phyloP scores from a whole-genome alignment of 257 asterid genomes.

The Perilla frutescens region DNA sequence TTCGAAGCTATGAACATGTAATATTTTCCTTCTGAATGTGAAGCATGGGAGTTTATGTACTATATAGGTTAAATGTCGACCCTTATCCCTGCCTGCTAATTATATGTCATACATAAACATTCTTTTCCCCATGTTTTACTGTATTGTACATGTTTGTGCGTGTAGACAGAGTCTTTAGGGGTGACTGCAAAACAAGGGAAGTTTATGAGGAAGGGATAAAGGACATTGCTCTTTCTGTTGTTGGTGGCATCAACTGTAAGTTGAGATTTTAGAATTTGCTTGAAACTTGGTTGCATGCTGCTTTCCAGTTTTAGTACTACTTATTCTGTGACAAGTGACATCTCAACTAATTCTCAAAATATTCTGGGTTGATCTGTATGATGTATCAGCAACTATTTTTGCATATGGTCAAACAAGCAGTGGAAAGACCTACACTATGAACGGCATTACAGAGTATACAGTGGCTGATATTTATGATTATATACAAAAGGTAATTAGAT shows the following conservation, averaged over 20 bases:
- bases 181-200: constrained; percentile 83
- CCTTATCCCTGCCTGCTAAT: neutral
- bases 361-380: constrained; percentile 35
- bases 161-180: constrained; percentile 88
- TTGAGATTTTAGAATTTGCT: constrained; percentile 36
- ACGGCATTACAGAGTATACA: constrained; percentile 91
- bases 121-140: constrained; percentile 15
- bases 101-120: neutral
- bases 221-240: constrained; percentile 93
- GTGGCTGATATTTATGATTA: constrained; percentile 72
- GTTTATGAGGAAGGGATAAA: constrained; percentile 85
- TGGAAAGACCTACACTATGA: constrained; percentile 99
- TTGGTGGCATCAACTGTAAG: constrained; percentile 94
- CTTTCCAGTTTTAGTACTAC: neutral
- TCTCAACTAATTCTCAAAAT: constrained; percentile 35
- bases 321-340: neutral
- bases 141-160: constrained; percentile 28
- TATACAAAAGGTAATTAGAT: constrained; percentile 45
- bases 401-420: constrained; percentile 99
- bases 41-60: constrained; percentile 8
- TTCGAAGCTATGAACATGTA: constrained; percentile 7
- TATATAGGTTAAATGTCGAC: neutral
- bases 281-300: constrained; percentile 18
- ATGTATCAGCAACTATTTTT: constrained; percentile 82
- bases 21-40: neutral